A percentile compares a stretch with the other conserved stretches of the same genome.
Evolutionary conservation across 1,284 basidiomycete species (phyloP).

Genomic region (Ceratobasidium sp.): DNA sequence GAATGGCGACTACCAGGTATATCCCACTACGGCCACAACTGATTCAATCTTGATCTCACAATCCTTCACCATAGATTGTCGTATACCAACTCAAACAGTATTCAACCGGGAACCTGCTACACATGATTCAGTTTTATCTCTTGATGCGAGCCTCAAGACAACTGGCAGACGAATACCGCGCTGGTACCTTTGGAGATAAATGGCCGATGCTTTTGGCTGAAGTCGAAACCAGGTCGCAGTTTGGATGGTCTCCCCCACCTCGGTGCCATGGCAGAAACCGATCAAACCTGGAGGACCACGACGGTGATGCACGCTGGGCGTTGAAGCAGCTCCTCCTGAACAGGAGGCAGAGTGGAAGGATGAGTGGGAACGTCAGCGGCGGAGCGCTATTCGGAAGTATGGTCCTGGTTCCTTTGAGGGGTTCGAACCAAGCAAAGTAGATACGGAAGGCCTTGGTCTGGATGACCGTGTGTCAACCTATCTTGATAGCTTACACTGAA

Average conservation of each 20-base stretch:
- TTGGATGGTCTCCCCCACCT: background rate
- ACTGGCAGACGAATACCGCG: background rate
- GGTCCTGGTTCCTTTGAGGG: background rate
- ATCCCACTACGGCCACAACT: background rate
- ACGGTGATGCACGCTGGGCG: background rate
- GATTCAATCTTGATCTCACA: background rate
- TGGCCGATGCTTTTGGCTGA: background rate
- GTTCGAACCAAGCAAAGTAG: background rate
- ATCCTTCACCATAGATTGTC: background rate
- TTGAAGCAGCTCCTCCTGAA: background rate
- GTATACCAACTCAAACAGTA: background rate
- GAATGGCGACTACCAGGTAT: background rate
- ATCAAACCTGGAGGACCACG: background rate
- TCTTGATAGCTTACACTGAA: background rate
- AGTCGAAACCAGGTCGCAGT: background rate
- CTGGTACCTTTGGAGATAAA: background rate
- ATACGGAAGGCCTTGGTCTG: background rate
- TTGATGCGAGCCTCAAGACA: background rate
- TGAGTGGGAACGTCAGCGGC: background rate
- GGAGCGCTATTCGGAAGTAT: background rate
- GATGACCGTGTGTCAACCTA: background rate
- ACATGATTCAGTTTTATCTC: background rate
- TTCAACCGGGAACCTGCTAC: background rate
- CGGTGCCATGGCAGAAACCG: background rate
- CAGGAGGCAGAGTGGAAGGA: constrained; percentile 2